These are phyloP conservation scores for Cystofilobasidium macerans DNA, from an alignment of 768 basidiomycete species.

Conservation along the genomic window DNA sequence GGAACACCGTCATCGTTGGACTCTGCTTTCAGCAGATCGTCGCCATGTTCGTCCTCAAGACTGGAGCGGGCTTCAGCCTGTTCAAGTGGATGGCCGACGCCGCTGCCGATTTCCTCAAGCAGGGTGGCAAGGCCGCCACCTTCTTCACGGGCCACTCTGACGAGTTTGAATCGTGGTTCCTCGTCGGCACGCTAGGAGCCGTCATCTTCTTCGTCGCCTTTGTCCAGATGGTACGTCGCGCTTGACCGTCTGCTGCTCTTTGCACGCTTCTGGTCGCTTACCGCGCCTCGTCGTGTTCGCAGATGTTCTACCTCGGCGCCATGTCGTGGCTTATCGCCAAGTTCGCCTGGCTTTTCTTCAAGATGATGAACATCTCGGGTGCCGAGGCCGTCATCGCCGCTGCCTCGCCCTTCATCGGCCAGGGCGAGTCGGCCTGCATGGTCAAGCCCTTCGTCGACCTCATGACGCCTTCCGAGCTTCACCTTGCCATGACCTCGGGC, in stretches of 20 bases:
- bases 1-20: slow-evolving; percentile 43
- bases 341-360: slow-evolving; percentile 92
- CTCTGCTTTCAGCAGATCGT: slow-evolving; percentile 37
- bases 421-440: slow-evolving; percentile 77
- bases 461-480: slow-evolving; percentile 74
- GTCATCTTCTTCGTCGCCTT: slow-evolving; percentile 93
- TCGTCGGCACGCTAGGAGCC: slow-evolving; percentile 44
- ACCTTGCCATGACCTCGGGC: slow-evolving; percentile 79
- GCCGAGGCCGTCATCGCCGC: slow-evolving; percentile 88
- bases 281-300: no score
- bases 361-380: slow-evolving; percentile 80
- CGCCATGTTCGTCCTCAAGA: slow-evolving; percentile 81
- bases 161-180: slow-evolving; percentile 17
- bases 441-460: slow-evolving; percentile 71
- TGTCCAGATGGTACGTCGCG: slow-evolving; percentile 53
- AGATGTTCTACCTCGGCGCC: slow-evolving; percentile 49
- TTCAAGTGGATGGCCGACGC: slow-evolving; percentile 52
- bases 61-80: slow-evolving; percentile 65
- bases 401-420: slow-evolving; percentile 86
- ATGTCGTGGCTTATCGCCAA: slow-evolving; percentile 82
- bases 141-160: slow-evolving; percentile 53
- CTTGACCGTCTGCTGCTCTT: no score
- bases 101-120: slow-evolving; percentile 49
- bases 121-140: slow-evolving; percentile 56
- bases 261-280: no score